Percentiles rank a stretch among this genome's conserved stretches.
Conservation (phyloP, 2,329 filamentous ascomycete species). For the Colletotrichum brevisporum region DNA sequence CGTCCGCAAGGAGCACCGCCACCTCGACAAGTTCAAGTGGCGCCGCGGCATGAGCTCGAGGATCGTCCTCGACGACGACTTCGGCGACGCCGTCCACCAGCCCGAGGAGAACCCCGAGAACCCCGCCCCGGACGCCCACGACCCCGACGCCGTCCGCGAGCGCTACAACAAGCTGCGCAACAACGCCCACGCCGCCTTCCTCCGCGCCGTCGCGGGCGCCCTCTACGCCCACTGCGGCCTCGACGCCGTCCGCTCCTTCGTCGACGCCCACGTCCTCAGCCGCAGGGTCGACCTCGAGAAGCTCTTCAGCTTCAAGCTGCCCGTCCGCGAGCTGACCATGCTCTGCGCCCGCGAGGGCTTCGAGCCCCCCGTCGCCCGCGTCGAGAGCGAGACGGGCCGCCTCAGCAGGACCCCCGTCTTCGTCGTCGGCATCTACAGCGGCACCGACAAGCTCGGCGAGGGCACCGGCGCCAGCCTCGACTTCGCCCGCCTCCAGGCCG, state of each 20-base stretch:
- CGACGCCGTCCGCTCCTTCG: constrained; percentile 84
- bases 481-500: constrained; percentile 82
- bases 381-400: constrained; percentile 93
- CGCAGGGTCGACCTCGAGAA: constrained; percentile 81
- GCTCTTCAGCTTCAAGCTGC: constrained; percentile 88
- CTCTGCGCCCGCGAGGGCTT: constrained; percentile 93
- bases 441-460: constrained; percentile 91
- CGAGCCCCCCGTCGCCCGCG: constrained; percentile 85
- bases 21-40: constrained; percentile 65
- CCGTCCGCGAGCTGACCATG: constrained; percentile 85
- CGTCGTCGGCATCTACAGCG: constrained; percentile 94
- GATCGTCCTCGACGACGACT: constrained; percentile 86
- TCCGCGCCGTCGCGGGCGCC: constrained; percentile 86
- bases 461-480: constrained; percentile 84
- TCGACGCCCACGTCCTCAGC: constrained; percentile 85
- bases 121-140: constrained; percentile 12
- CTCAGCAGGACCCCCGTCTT: constrained; percentile 88
- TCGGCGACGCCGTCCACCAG: constrained; percentile 73
- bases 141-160: constrained; percentile 43
- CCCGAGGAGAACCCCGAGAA: constrained; percentile 43
- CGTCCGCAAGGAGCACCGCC: constrained; percentile 64
- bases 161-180: constrained; percentile 79
- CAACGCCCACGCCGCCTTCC: constrained; percentile 79
- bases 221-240: constrained; percentile 89
- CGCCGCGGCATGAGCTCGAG: constrained; percentile 81